phyloP scores from a whole-genome alignment of 345 rosid genomes.

The Aquilaria yunnanensis region DNA sequence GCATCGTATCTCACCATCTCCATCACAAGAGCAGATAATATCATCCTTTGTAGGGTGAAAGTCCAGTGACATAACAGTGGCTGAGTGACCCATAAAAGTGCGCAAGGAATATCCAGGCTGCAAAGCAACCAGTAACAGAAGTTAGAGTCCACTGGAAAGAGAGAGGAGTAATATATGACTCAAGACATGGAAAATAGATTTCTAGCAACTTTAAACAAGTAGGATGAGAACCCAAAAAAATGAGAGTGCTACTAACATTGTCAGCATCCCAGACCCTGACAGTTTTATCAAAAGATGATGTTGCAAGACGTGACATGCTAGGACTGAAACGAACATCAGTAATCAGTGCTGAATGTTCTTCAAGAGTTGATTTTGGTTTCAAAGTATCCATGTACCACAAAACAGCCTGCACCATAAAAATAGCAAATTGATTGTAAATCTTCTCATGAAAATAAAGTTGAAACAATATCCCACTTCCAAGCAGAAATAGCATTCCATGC shows the following conservation, averaged over 20 bases:
- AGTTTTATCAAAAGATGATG: slow-evolving; percentile 64
- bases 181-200: background rate
- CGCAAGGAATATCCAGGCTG: slow-evolving; percentile 55
- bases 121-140: slow-evolving; percentile 10
- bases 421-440: slow-evolving; percentile 3
- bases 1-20: slow-evolving; percentile 49
- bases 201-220: background rate
- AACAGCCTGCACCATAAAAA: slow-evolving; percentile 35
- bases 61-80: slow-evolving; percentile 60
- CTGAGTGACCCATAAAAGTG: slow-evolving; percentile 51
- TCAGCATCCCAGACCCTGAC: slow-evolving; percentile 69
- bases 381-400: slow-evolving; percentile 60
- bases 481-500: no score
- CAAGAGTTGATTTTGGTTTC: slow-evolving; percentile 39
- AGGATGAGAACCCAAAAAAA: background rate
- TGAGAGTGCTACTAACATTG: slow-evolving; percentile 34
- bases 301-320: slow-evolving; percentile 50
- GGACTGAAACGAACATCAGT: slow-evolving; percentile 72
- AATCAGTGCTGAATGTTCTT: slow-evolving; percentile 53
- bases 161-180: background rate
- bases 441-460: background rate
- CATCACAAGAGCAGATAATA: slow-evolving; percentile 63
- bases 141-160: no score
- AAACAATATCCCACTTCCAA: background rate
- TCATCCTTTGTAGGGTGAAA: slow-evolving; percentile 68